Evolutionary conservation across 169 alveolate genomes (phyloP).

Genomic region (Cryptosporidium meleagridis): DNA sequence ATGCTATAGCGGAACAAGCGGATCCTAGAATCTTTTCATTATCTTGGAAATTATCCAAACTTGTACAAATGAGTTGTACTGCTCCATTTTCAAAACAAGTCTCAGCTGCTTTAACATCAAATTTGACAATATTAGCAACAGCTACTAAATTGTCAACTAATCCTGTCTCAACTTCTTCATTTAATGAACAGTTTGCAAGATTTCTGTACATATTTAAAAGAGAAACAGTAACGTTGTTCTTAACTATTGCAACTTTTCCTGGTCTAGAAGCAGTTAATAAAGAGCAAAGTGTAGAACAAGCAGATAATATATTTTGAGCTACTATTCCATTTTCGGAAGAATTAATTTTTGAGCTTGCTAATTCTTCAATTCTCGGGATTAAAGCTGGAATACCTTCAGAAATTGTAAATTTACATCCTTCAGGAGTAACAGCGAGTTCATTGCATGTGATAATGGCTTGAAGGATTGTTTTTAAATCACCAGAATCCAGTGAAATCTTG

Average conservation of each 20-base stretch:
- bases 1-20: slow-evolving; percentile 89
- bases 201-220: slow-evolving; percentile 37
- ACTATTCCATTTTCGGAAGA: slow-evolving; percentile 8
- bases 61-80: slow-evolving; percentile 83
- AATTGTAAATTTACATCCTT: slow-evolving; percentile 79
- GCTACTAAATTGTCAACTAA: slow-evolving; percentile 76
- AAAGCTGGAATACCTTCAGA: slow-evolving; percentile 54
- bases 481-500: slow-evolving; percentile 68
- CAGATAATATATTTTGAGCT: slow-evolving; percentile 44
- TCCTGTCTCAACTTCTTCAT: slow-evolving; percentile 70
- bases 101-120: slow-evolving; percentile 87
- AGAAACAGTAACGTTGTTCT: slow-evolving; percentile 24
- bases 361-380: slow-evolving; percentile 22
- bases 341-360: slow-evolving; percentile 7
- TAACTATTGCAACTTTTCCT: slow-evolving; percentile 63
- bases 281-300: slow-evolving; percentile 31
- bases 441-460: slow-evolving; percentile 78
- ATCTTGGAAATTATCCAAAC: slow-evolving; percentile 85
- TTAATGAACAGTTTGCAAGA: slow-evolving; percentile 31
- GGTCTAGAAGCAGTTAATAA: slow-evolving; percentile 28
- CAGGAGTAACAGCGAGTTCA: slow-evolving; percentile 80
- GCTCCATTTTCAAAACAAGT: slow-evolving; percentile 85
- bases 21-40: slow-evolving; percentile 86
- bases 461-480: slow-evolving; percentile 74
- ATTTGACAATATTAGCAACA: slow-evolving; percentile 83